Base-by-base conservation (phyloP, 1,284 basidiomycete genomes). In the Uromyces viciae-fabae region DNA sequence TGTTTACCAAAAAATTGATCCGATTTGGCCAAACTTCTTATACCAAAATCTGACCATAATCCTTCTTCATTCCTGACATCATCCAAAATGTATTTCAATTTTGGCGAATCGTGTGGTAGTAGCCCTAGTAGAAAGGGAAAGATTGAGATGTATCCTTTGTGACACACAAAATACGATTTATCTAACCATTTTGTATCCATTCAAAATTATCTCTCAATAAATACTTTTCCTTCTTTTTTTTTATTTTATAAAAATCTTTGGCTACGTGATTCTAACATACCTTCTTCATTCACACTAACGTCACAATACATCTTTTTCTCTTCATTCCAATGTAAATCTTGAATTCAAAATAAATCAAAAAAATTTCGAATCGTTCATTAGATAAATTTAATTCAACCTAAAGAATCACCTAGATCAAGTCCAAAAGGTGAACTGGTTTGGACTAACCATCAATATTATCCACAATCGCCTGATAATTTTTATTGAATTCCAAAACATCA, bases 291-390 rank as follows among this genome's bases (percentile, higher is more conserved):
- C 60, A 98, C 91, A 77, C 91, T 91, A 17, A 91, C 90, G 85
- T 98, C 95, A 85, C 95, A 98, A 85, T 95, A 98, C 93, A 96
- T 94, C 85, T 93, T 88, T 68, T 92, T 86, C 80, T 93, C 90
- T 82, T 94, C 92, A 85, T 89, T 93, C 95, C 95, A 98, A 84
- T 98, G 95, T 74, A 98, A 88, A 86, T 96, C 94, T 94, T 82
- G 2, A 7, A 17, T 28, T 42, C 7, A 11, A 42, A 17, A 7
- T 14, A 75, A 31, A n/a, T 15, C 56, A 58, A 58, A 25, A 3
- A 25, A 8, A 15, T 58, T 62, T 19, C 31, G n/a, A n/a, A n/a
- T n/a, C n/a, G n/a, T n/a, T n/a, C n/a, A 75, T 25, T 17, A 71
- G 22, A 33, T 28, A 15, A 11, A 5, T 17, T 49, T 17, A 25